Conservation (phyloP, 139 green algal genomes). For the Diplosphaera chodatii region DNA sequence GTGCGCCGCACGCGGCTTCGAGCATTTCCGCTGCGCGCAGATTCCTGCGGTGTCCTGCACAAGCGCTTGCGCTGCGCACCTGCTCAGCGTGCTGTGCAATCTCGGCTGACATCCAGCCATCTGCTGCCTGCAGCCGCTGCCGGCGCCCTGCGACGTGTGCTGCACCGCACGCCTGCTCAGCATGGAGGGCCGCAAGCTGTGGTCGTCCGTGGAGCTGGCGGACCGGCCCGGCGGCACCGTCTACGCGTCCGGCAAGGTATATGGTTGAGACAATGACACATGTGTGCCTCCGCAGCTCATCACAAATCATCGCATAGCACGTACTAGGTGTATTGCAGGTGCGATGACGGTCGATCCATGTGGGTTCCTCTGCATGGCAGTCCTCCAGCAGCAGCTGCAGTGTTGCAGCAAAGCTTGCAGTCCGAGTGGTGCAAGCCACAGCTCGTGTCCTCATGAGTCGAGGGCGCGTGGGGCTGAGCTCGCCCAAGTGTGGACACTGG, state of each 20-base stretch:
- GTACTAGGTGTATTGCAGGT: too few relatives aligned
- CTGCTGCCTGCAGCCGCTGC: conserved; percentile 21
- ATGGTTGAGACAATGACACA: background rate
- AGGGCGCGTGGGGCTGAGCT: too few relatives aligned
- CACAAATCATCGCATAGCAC: background rate
- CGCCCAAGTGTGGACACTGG: background rate
- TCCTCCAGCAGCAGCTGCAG: too few relatives aligned
- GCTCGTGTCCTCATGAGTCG: too few relatives aligned
- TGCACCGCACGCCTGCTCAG: conserved; percentile 26
- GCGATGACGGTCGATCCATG: too few relatives aligned
- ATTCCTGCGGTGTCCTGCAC: background rate
- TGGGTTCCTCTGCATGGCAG: too few relatives aligned
- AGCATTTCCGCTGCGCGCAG: background rate
- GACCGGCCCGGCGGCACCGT: conserved; percentile 25
- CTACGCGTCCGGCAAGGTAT: conserved; percentile 26
- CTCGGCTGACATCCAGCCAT: background rate
- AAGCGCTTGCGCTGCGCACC: too few relatives aligned
- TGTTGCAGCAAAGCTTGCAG: too few relatives aligned
- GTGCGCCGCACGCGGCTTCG: background rate
- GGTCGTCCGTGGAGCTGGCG: conserved; percentile 16
- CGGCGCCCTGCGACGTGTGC: conserved; percentile 15
- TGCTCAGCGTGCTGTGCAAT: too few relatives aligned
- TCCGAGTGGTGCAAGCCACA: too few relatives aligned
- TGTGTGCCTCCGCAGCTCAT: background rate
- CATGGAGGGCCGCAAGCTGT: conserved; percentile 46